Conservation (phyloP, 768 basidiomycete species). For the Mycena galopus region DNA sequence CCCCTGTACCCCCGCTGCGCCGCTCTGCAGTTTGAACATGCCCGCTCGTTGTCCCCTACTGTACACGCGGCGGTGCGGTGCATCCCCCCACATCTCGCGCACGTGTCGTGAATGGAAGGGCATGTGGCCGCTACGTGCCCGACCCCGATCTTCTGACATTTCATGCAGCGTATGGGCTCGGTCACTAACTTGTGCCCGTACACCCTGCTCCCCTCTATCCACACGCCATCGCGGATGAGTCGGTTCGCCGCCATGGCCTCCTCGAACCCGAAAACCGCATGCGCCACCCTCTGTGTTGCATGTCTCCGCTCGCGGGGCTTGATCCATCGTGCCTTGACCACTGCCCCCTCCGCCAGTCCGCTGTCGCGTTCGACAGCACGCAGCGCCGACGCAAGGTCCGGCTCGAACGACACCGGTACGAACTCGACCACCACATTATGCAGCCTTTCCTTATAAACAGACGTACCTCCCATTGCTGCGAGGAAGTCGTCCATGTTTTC, state of each 20-base stretch:
- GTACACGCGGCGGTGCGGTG: constrained; percentile 40
- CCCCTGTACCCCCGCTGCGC: constrained; percentile 16
- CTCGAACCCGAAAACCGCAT: constrained; percentile 29
- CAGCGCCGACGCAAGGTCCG: background rate
- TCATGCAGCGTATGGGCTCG: constrained; percentile 35
- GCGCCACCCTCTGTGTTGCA: constrained; percentile 31
- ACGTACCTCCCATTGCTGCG: constrained; percentile 21
- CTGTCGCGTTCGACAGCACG: constrained; percentile 32
- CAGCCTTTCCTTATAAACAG: constrained; percentile 1
- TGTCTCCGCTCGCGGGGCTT: constrained; percentile 36
- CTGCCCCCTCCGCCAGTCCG: background rate
- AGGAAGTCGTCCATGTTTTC: constrained; percentile 10
- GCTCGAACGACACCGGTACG: constrained; percentile 39
- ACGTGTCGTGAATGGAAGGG: constrained; percentile 7
- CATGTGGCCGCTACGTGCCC: constrained; percentile 38
- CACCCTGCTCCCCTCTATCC: constrained; percentile 33
- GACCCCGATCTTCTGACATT: constrained; percentile 28
- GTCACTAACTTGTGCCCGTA: constrained; percentile 26
- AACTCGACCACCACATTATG: constrained; percentile 34
- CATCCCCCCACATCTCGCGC: constrained; percentile 34
- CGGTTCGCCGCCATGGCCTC: constrained; percentile 30
- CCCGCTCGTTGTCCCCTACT: background rate
- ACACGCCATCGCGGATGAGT: constrained; percentile 19
- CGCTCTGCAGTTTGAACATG: constrained; percentile 43
- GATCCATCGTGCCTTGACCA: constrained; percentile 41